Percentiles rank a stretch among this genome's conserved stretches.
Evolutionary conservation across 306 rosid species (phyloP).

Genomic region (Ammopiptanthus mongolicus): DNA sequence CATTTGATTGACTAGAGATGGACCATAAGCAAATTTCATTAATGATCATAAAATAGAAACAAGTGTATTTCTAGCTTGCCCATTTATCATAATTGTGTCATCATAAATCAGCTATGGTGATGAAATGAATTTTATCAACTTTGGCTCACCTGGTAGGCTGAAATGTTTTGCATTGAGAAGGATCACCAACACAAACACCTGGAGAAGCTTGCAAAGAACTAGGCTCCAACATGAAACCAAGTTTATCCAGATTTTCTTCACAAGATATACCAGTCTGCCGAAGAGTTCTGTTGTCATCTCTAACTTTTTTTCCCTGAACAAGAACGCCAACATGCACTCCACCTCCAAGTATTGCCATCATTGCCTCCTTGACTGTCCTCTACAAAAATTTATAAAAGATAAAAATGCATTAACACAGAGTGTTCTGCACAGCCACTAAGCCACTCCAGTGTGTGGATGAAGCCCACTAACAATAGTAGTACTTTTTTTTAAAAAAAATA

Average conservation of each 20-base stretch:
- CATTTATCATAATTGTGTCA: not conserved
- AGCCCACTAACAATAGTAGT: not conserved
- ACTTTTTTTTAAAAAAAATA: not conserved
- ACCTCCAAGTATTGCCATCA: constrained; percentile 64
- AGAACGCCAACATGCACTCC: constrained; percentile 71
- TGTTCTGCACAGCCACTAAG: not conserved
- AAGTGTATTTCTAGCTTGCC: not conserved
- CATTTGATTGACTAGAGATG: not conserved
- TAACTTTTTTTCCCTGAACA: constrained; percentile 67
- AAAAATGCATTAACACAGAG: not conserved
- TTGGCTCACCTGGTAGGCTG: constrained; percentile 50
- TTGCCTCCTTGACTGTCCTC: constrained; percentile 83
- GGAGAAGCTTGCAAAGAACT: constrained; percentile 42
- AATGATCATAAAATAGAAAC: not conserved
- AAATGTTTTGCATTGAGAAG: constrained; percentile 39
- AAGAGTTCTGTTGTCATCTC: constrained; percentile 75
- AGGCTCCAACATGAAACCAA: constrained; percentile 78
- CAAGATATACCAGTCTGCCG: constrained; percentile 71
- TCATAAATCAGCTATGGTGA: not conserved
- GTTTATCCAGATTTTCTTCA: constrained; percentile 65
- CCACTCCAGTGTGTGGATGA: not conserved
- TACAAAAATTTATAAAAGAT: constrained; percentile 25
- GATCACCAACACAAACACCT: constrained; percentile 36
- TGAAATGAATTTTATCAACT: constrained; percentile 3
- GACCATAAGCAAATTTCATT: not conserved